phyloP scores from a whole-genome alignment of 345 rosid genomes.

The Cochlearia excelsa region DNA sequence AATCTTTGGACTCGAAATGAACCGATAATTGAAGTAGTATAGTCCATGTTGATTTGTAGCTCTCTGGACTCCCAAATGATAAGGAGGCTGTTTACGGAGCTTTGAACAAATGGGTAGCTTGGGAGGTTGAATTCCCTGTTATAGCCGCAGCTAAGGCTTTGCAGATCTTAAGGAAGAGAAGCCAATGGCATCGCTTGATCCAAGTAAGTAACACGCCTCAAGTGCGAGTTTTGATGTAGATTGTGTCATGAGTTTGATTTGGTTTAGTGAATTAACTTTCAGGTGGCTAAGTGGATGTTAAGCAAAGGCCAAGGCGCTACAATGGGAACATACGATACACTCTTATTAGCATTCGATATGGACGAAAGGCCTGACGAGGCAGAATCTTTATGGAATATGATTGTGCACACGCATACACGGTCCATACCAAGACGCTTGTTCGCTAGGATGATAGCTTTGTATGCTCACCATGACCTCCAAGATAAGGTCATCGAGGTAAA shows the following conservation, averaged over 20 bases:
- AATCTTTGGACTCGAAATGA: not conserved
- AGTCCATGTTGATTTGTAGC: slow-evolving; percentile 38
- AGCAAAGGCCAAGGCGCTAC: slow-evolving; percentile 93
- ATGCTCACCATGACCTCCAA: slow-evolving; percentile 69
- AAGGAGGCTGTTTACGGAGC: slow-evolving; percentile 83
- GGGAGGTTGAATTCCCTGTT: slow-evolving; percentile 86
- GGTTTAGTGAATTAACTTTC: slow-evolving; percentile 21
- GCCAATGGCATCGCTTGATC: slow-evolving; percentile 75
- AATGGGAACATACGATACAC: slow-evolving; percentile 77
- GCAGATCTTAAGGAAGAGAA: slow-evolving; percentile 56
- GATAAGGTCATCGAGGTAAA: slow-evolving; percentile 71
- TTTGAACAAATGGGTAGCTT: slow-evolving; percentile 77
- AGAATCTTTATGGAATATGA: slow-evolving; percentile 81
- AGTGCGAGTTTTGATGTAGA: not conserved
- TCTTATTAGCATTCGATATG: slow-evolving; percentile 81
- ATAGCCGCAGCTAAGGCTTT: slow-evolving; percentile 75
- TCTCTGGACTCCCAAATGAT: slow-evolving; percentile 73
- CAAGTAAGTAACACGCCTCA: slow-evolving; percentile 47
- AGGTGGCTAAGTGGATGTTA: slow-evolving; percentile 97
- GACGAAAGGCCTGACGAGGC: slow-evolving; percentile 74
- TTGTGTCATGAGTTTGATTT: slow-evolving; percentile 15
- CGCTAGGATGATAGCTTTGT: slow-evolving; percentile 79
- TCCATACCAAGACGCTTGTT: slow-evolving; percentile 82
- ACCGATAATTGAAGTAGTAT: not conserved
- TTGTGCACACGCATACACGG: slow-evolving; percentile 59